phyloP scores from a whole-genome alignment of 2,329 filamentous ascomycete genomes.

The Fusarium veterinarium region DNA sequence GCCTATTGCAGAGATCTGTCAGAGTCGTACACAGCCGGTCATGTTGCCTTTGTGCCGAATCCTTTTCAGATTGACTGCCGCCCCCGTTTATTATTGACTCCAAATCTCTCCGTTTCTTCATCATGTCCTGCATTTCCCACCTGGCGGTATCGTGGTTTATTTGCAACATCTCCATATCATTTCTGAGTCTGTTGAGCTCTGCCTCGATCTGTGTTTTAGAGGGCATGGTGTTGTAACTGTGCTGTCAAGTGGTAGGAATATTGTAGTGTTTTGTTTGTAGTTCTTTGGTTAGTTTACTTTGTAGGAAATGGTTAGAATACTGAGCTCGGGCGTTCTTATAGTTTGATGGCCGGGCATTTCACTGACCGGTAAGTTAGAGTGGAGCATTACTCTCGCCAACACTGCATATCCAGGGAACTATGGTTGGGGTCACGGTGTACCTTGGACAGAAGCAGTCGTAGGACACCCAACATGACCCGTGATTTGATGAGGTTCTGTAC shows the following conservation, averaged over 20 bases:
- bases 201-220: rapidly evolving
- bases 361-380: rapidly evolving
- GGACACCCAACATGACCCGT: no score
- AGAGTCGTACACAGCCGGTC: neutral
- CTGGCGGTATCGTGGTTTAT: neutral
- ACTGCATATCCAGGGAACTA: no score
- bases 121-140: neutral
- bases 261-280: rapidly evolving
- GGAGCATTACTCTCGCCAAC: rapidly evolving
- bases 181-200: neutral
- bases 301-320: rapidly evolving
- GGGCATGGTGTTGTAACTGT: rapidly evolving
- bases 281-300: rapidly evolving
- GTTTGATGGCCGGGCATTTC: rapidly evolving
- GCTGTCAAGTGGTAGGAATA: rapidly evolving
- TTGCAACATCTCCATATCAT: rapidly evolving
- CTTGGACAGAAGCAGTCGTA: rapidly evolving
- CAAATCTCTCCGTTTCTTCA: neutral
- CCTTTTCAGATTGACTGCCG: rapidly evolving
- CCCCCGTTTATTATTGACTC: rapidly evolving
- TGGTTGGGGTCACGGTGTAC: no score
- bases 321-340: neutral
- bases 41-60: rapidly evolving
- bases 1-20: rapidly evolving
- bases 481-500: no score